Conservation (phyloP, 164 flowering plant species). For the Aristolochia fimbriata region DNA sequence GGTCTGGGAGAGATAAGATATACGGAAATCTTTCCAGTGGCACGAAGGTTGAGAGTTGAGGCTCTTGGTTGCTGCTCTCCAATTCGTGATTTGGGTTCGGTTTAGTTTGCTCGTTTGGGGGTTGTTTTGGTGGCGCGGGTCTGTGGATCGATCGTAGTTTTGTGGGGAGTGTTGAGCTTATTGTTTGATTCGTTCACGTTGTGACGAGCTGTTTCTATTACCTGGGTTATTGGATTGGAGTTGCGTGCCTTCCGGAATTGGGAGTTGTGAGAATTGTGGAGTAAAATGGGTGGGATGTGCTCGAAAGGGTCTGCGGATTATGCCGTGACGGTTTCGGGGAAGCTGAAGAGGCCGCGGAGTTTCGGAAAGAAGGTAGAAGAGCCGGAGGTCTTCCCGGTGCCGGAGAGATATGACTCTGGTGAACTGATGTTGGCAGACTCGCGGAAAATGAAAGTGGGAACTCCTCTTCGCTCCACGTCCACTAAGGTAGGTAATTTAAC, state of each 20-base stretch:
- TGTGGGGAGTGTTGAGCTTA: background rate
- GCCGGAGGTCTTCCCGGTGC: background rate
- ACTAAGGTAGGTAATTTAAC: slow-evolving; percentile 1
- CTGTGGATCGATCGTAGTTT: background rate
- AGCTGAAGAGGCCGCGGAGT: background rate
- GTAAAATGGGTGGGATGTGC: background rate
- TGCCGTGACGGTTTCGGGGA: background rate
- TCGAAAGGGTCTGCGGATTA: background rate
- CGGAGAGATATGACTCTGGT: slow-evolving; percentile 4
- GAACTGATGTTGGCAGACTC: slow-evolving; percentile 5
- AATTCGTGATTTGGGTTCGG: too few species aligned
- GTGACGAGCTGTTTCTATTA: too few species aligned
- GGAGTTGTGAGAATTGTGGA: background rate
- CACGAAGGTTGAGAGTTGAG: too few species aligned
- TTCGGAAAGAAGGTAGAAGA: background rate
- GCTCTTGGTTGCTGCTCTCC: too few species aligned
- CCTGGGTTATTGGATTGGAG: too few species aligned
- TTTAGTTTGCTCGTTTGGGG: too few species aligned
- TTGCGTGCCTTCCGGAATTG: background rate
- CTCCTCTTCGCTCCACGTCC: background rate
- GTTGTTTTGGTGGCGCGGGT: background rate
- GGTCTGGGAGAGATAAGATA: too few species aligned
- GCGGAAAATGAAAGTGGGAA: background rate
- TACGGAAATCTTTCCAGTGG: too few species aligned
- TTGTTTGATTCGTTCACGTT: background rate